These are phyloP conservation scores for Apiospora sp. DNA, from an alignment of 2,329 filamentous ascomycete genomes.

Conservation along the genomic window DNA sequence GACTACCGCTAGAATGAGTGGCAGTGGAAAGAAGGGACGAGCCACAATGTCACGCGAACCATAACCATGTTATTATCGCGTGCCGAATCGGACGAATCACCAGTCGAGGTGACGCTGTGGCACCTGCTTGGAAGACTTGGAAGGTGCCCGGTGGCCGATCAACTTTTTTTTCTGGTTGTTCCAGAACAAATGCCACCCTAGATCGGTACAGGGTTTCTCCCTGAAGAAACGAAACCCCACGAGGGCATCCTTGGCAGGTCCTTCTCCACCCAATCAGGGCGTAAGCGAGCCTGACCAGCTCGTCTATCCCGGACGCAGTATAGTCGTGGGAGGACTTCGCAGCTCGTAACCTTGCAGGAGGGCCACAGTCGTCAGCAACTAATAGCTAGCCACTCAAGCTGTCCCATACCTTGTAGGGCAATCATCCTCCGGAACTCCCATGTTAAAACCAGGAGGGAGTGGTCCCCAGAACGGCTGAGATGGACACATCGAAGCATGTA, in stretches of 20 bases:
- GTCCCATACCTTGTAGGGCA: constrained; percentile 10
- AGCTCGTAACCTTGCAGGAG: background rate
- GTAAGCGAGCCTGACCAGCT: background rate
- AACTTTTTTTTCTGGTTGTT: background rate
- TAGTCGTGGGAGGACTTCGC: background rate
- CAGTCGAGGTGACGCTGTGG: background rate
- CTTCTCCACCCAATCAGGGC: background rate
- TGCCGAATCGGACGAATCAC: background rate
- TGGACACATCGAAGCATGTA: background rate
- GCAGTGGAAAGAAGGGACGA: background rate
- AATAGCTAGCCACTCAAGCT: background rate
- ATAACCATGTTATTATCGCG: constrained; percentile 8
- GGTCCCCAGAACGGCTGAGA: background rate
- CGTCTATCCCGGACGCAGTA: constrained; percentile 7
- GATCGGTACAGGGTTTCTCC: background rate
- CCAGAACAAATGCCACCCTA: constrained; percentile 12
- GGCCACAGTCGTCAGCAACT: background rate
- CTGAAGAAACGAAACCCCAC: background rate
- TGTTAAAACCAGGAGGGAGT: background rate
- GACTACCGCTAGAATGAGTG: background rate
- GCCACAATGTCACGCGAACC: background rate
- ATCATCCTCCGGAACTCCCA: background rate
- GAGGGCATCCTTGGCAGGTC: background rate
- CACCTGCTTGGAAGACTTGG: background rate
- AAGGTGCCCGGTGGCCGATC: background rate